These are phyloP conservation scores for Saposhnikovia divaricata DNA, from an alignment of 129 eudicot genomes.

Conservation along the genomic window DNA sequence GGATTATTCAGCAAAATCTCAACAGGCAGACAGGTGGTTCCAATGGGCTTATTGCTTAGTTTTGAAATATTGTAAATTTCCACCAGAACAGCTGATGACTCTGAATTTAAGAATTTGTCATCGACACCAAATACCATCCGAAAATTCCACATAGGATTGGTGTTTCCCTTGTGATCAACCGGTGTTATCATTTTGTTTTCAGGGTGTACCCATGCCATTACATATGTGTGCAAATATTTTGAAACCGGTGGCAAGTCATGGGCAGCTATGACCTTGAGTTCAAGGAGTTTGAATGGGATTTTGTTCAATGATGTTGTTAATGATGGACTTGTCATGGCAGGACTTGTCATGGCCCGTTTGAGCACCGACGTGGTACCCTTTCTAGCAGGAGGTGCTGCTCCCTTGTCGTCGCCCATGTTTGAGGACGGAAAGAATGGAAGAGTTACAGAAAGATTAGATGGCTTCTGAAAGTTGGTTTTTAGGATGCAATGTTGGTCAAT, in stretches of 20 bases:
- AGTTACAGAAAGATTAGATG: background rate
- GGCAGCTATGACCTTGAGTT: conserved; percentile 35
- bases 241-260: conserved; percentile 48
- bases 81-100: conserved; percentile 23
- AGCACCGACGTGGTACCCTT: background rate
- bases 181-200: conserved; percentile 37
- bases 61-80: conserved; percentile 44
- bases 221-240: conserved; percentile 38
- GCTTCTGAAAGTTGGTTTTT: background rate
- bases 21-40: conserved; percentile 23
- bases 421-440: background rate
- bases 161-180: conserved; percentile 38
- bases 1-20: conserved; percentile 16
- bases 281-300: conserved; percentile 26
- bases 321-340: background rate
- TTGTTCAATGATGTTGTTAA: background rate
- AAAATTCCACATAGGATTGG: conserved; percentile 46
- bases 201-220: conserved; percentile 38
- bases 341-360: background rate
- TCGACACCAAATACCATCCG: conserved; percentile 30
- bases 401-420: background rate
- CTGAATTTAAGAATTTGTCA: conserved; percentile 16
- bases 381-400: background rate
- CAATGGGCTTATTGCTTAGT: conserved; percentile 37
- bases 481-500: background rate